Base-by-base conservation (phyloP, 2,329 filamentous ascomycete genomes). In the Nothophoma quercina region DNA sequence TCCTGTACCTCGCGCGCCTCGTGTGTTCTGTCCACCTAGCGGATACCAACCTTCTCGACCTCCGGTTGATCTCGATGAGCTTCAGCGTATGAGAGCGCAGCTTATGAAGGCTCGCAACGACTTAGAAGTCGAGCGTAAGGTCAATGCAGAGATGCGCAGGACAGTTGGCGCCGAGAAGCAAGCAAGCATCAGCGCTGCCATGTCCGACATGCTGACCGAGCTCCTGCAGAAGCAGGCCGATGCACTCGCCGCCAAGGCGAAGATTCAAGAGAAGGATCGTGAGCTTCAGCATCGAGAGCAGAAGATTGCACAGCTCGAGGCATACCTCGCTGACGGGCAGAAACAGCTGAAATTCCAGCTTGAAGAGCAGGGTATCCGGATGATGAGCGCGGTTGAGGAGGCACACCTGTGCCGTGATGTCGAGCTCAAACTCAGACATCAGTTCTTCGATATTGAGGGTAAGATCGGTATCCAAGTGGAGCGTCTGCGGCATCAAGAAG, bases 271-370 rank as follows among this genome's bases (percentile, higher is more conserved):
- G 21, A 56, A 55, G 22, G 39, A 59, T 21, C 50, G 54, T 1
- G 55, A 58, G 2, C 26, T 68, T 1, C 23, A 48, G 0, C 19
- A 48, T 4, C 65, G 65, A 1, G 55, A 62, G 12, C 33, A 47
- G 5, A 50, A 34, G 1, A 58, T 66, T 9, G 25, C 52, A 5
- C 59, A 67, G 21, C 6, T 56, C 0, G 68, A 71, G 25, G 18
- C 51, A 0, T 64, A 62, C 25, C 60, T 70, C 2, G 25, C 55
- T 5, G 46, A 55, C 18, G 68, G 68, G 6, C 65, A 70, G 39
- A 64, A 58, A 23, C 61, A 65, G 13, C 35, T 67, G 5, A 35
- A 53, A 9, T 23, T 38, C 16, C 28, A 58, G 15, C 40, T 58
- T 1, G 57, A 61, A 12, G 25, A 60, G 16, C 43, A 48, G 1